These are phyloP conservation scores for Eimeria mitis DNA, from an alignment of 169 alveolate species.

Conservation along the genomic window DNA sequence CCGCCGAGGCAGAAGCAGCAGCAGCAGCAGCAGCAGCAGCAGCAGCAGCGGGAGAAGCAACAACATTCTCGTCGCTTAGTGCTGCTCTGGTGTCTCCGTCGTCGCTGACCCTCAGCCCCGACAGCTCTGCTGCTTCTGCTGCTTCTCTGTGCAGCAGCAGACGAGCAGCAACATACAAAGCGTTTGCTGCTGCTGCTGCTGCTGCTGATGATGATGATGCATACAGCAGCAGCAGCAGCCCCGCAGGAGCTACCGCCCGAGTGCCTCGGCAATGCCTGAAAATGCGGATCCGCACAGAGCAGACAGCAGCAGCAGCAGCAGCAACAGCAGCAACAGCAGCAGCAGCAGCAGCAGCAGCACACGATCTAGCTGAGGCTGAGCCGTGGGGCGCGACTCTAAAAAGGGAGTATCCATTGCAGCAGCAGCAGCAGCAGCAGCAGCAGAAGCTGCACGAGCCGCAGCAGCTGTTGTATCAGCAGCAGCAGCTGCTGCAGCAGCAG, in stretches of 20 bases:
- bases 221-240: slow-evolving; percentile 18
- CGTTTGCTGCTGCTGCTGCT: slow-evolving; percentile 61
- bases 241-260: slow-evolving; percentile 17
- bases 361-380: not conserved
- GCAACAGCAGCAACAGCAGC: slow-evolving; percentile 32
- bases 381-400: not conserved
- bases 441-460: not conserved
- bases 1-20: slow-evolving; percentile 37
- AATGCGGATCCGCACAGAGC: not conserved
- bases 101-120: slow-evolving; percentile 34
- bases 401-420: not conserved
- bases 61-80: slow-evolving; percentile 19
- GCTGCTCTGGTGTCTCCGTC: slow-evolving; percentile 9
- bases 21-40: slow-evolving; percentile 58
- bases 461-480: no score
- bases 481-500: not conserved
- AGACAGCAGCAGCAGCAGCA: slow-evolving; percentile 32
- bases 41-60: slow-evolving; percentile 63
- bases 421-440: slow-evolving; percentile 16
- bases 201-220: not conserved
- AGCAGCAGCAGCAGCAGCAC: slow-evolving; percentile 33
- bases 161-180: not conserved
- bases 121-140: slow-evolving; percentile 46
- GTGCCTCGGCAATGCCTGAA: not conserved
- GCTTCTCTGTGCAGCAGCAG: not conserved